Conservation (phyloP, 257 asterid genomes). For the Solanum arcanum region DNA sequence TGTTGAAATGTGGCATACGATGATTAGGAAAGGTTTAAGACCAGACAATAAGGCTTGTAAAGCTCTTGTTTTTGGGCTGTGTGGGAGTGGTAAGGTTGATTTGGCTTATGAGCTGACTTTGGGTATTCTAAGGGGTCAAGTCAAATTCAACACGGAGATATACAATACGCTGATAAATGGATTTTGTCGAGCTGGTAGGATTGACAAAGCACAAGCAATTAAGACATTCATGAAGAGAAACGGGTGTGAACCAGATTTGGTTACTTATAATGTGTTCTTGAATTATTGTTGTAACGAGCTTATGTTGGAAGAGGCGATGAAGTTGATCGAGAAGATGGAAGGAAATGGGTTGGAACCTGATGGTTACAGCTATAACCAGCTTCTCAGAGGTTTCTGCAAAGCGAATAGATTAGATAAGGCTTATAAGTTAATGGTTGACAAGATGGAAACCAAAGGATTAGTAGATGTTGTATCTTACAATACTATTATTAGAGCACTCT, state of each 20-base stretch:
- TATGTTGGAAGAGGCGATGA: conserved; percentile 71
- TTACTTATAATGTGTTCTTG: conserved; percentile 66
- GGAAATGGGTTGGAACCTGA: conserved; percentile 54
- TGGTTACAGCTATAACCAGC: conserved; percentile 71
- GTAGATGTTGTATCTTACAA: conserved; percentile 82
- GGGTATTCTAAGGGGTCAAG: conserved; percentile 71
- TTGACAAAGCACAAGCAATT: conserved; percentile 77
- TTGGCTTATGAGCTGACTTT: conserved; percentile 90
- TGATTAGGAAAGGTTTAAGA: conserved; percentile 50
- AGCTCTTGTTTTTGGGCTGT: conserved; percentile 76
- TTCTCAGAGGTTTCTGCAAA: conserved; percentile 78
- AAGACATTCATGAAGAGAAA: conserved; percentile 70
- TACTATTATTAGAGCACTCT: conserved; percentile 63
- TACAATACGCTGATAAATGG: conserved; percentile 71
- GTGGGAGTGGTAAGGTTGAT: conserved; percentile 68
- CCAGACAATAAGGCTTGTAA: conserved; percentile 77
- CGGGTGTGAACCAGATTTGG: conserved; percentile 79
- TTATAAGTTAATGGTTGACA: conserved; percentile 36
- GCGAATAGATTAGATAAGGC: conserved; percentile 75
- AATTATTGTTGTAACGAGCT: conserved; percentile 59
- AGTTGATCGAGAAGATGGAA: conserved; percentile 63
- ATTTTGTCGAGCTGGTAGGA: conserved; percentile 72
- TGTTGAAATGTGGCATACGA: conserved; percentile 54
- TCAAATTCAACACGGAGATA: conserved; percentile 39
- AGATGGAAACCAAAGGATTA: conserved; percentile 66